phyloP scores from a whole-genome alignment of 768 basidiomycete species.

The Lactarius sanguifluus region DNA sequence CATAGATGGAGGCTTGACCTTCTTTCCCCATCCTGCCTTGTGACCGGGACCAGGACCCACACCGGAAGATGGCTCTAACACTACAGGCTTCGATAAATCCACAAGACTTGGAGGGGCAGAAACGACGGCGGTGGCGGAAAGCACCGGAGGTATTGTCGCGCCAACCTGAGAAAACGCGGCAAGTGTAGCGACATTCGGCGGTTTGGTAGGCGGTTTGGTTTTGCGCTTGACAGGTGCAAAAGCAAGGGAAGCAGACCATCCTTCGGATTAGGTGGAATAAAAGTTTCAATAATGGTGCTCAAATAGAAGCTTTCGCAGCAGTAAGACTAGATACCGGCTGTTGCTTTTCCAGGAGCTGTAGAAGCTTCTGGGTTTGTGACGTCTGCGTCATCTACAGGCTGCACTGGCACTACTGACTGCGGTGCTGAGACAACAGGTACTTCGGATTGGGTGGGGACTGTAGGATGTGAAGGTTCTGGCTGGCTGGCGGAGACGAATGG shows the following conservation, averaged over 20 bases:
- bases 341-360: slow-evolving; percentile 45
- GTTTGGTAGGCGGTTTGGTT: slow-evolving; percentile 52
- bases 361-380: slow-evolving; percentile 33
- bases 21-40: slow-evolving; percentile 73
- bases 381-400: slow-evolving; percentile 29
- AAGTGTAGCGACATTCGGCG: slow-evolving; percentile 65
- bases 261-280: slow-evolving; percentile 44
- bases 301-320: slow-evolving; percentile 38
- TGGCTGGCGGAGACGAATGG: slow-evolving; percentile 48
- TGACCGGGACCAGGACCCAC: slow-evolving; percentile 40
- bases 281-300: slow-evolving; percentile 24
- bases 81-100: slow-evolving; percentile 33
- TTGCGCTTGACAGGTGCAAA: slow-evolving; percentile 77
- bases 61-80: slow-evolving; percentile 37
- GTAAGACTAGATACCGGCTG: slow-evolving; percentile 56
- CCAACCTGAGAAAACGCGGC: slow-evolving; percentile 34
- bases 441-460: slow-evolving; percentile 32
- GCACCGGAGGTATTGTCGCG: slow-evolving; percentile 29
- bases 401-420: slow-evolving; percentile 35
- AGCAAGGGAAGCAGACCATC: slow-evolving; percentile 87
- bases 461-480: slow-evolving; percentile 38
- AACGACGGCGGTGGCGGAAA: slow-evolving; percentile 63
- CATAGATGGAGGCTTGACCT: slow-evolving; percentile 90
- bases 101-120: slow-evolving; percentile 67
- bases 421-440: slow-evolving; percentile 32